Base-by-base conservation (phyloP, 2,329 filamentous ascomycete genomes). In the Curvularia hawaiiensis region DNA sequence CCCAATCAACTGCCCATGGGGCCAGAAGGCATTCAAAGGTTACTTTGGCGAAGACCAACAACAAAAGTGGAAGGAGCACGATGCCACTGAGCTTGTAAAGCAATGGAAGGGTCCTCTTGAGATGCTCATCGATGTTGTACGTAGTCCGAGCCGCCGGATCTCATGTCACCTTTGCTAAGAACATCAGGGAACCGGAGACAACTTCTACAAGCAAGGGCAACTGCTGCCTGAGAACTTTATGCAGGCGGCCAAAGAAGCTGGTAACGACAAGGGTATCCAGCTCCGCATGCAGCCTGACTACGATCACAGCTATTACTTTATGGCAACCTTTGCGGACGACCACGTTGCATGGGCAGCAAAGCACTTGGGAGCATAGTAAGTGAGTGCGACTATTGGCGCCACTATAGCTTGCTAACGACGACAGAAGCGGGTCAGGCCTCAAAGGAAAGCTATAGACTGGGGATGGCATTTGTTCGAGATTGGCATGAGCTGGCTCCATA, bases 251-350 rank as follows among this genome's bases (percentile, higher is more conserved):
- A 88, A 91, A 79, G 88, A 90, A 64, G 85, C 87, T 26, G 91
- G 91, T 20, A 83, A 92, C 51, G 79, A 82, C 59, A 82, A 85
- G 58, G 90, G 90, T 10, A 79, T 97, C 61, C 86, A 86, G 52
- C 79, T 98, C 62, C 86, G 94, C 70, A 95, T 94, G 82, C 94
- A 97, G 75, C 84, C 90, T 61, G 92, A 88, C 61, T 98, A 99
- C 74, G 95, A 99, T 77, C 95, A 99, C 80, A 96, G 92, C 61
- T 99, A 99, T 81, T 99, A 88, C 79, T 97, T 97, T 79, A 96
- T 99, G 82, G 89, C 93, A 35, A 88, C 87, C 16, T 99, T 99
- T 75, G 86, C 89, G 43, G 89, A 91, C 71, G 93, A 98, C 68
- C 95, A 99, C 78, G 85, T 98, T 66, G 88, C 91, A 70, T 92